Evolutionary conservation across 495 filamentous ascomycete genomes (phyloP), one percentile per base, ranked within the genome.

Genomic region (Hypomontagnella submonticulosa): DNA sequence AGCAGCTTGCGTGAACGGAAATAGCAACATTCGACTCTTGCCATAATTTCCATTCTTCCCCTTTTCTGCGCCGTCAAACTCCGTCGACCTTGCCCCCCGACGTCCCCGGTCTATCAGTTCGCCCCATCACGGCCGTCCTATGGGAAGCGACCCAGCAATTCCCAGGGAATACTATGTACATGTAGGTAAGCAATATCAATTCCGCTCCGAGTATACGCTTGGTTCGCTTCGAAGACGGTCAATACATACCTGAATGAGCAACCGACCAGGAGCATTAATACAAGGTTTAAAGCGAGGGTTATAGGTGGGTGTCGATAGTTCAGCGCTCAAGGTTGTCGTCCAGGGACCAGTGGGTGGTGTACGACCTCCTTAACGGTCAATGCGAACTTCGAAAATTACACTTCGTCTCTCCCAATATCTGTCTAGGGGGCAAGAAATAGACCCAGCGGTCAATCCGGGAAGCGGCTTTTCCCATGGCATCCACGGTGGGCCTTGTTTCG

Each of bases 311-410:
- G 15, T 47, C 30, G 32, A 41, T 27, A 36, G 43, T 57, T 42
- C n/a, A 40, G 13, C 27, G 7, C 16, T 54, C 33, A 37, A 18
- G 34, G 16, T 50, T 54, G 30, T 1, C n/a, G 27, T 56, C 30
- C 18, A n/a, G 41, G 49, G 32, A 52, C 23, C 36, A 27, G 12
- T 33, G 48, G 36, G 6, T 11, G 36, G 38, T 56, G 50, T 34
- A 37, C 38, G 34, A 18, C 59, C 43, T 61, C 58, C 58, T 34
- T 20, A 13, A 51, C 43, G 50, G 63, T 57, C 63, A 66, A 36
- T 56, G 63, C 63, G 56, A 61, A 57, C 46, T 57, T 48, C 56
- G 37, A 15, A 33, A 4, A 36, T 15, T 12, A 27, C 48, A 18
- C 37, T 30, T 10, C 34, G 37, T 13, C 19, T 36, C 36, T 40